Percentiles rank a stretch among this genome's conserved stretches.
Conservation (phyloP, 257 asterid species). For the Nyctanthes arbortristis region DNA sequence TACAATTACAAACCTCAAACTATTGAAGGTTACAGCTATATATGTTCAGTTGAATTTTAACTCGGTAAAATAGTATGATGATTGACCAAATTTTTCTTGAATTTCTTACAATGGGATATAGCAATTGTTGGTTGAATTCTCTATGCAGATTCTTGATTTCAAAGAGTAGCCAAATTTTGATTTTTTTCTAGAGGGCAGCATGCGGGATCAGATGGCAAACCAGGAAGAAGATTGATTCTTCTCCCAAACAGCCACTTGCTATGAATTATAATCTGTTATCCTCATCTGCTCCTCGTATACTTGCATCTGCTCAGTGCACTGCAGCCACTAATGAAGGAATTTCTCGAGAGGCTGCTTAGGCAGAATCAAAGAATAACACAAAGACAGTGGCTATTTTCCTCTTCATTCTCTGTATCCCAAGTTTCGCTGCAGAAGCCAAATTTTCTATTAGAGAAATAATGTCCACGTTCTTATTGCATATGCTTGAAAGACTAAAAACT, state of each 20-base stretch:
- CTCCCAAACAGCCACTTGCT: not conserved
- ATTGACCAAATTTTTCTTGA: not conserved
- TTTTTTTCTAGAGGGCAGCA: not conserved
- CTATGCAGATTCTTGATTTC: not conserved
- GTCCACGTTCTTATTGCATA: not conserved
- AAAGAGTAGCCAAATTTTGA: not conserved
- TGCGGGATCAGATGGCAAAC: constrained; percentile 1
- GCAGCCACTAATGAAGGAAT: not conserved
- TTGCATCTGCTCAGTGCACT: constrained; percentile 2
- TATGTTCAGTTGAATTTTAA: too few species aligned
- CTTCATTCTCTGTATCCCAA: constrained; percentile 61
- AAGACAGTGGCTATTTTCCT: constrained; percentile 61
- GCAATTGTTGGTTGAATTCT: constrained; percentile 10
- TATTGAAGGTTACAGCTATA: too few species aligned
- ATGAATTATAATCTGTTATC: not conserved
- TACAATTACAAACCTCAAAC: too few species aligned
- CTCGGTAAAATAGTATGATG: too few species aligned
- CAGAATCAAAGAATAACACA: constrained; percentile 67
- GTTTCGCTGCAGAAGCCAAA: constrained; percentile 46
- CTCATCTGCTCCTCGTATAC: not conserved
- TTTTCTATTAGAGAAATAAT: constrained; percentile 3
- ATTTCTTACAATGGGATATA: not conserved
- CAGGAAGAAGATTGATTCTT: not conserved
- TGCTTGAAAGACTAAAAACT: not conserved
- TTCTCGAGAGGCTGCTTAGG: not conserved